Evolutionary conservation across 495 filamentous ascomycete species (phyloP), one percentile per base, ranked within the genome.

Genomic region (Penicillium subrubescens): DNA sequence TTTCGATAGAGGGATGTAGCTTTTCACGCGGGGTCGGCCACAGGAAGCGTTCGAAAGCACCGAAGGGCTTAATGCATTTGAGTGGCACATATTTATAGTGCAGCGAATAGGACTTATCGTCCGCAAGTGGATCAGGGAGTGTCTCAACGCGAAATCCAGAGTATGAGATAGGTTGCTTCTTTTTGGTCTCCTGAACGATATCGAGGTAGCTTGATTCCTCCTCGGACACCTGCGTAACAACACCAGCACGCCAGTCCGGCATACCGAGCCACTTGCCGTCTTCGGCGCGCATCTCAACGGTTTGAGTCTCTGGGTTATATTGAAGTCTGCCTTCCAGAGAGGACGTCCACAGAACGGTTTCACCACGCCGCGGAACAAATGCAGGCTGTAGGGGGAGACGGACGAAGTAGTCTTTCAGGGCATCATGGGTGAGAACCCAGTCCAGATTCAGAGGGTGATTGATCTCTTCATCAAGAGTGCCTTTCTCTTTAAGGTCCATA

Each of bases 111-210:
- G 77, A 73, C 64, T 88, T 88, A 60, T 83, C 75, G n/a, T 71
- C 65, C 31, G 72, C 72, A 58, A 84, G 77, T 0, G 83, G 83
- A 46, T 86, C 70, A 0, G 86, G 81, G 2, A 85, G 73, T 1
- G 80, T 82, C 65, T 89, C 86, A 4, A 90, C 77, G 3, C 86
- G 83, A 55, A 86, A 86, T 0, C 87, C 86, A n/a, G 81, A 82
- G 50, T 82, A 77, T 62, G 78, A 84, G n/a, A 86, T 19, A 3
- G 50, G 70, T 6, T 62, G 68, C 41, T 78, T 59, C 61, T 85
- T 86, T 0, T 65, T 39, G 0, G 67, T 70, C 2, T 75, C 74
- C 27, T 69, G 59, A 11, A 78, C 66, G 5, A 86, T 72, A 50
- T 87, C 84, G 25, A 81, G 68, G 25, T 82, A 68, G 4, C 70